phyloP scores from a whole-genome alignment of 208 protist species.

The Leishmania gerbilli region DNA sequence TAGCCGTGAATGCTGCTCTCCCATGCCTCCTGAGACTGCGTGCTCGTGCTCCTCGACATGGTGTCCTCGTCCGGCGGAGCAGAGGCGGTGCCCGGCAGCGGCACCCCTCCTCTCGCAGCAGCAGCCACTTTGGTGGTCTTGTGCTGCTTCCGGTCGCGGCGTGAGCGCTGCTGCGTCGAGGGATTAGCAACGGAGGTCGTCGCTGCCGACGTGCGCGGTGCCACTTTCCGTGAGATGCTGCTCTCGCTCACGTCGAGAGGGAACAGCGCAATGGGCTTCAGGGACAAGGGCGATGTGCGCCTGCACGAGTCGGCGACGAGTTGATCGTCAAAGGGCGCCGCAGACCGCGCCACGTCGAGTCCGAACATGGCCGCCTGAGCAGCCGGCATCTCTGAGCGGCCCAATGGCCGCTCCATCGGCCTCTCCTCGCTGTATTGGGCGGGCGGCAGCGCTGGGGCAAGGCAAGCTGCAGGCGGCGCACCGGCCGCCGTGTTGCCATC shows the following conservation, averaged over 20 bases:
- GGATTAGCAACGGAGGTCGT: background rate
- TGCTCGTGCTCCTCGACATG: slow-evolving; percentile 11
- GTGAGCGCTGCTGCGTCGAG: background rate
- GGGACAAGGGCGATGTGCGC: background rate
- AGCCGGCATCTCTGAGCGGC: background rate
- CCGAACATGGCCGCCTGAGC: background rate
- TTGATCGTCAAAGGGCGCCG: slow-evolving; percentile 32
- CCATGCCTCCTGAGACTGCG: background rate
- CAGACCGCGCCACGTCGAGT: slow-evolving; percentile 17
- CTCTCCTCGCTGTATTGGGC: background rate
- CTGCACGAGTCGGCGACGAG: background rate
- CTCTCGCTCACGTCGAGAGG: slow-evolving; percentile 5
- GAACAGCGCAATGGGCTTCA: slow-evolving; percentile 7
- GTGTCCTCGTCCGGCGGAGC: slow-evolving; percentile 23
- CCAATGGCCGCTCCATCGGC: background rate
- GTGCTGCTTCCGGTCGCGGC: background rate
- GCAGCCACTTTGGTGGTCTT: background rate
- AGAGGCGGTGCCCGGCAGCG: background rate
- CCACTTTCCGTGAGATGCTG: background rate
- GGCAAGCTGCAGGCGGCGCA: background rate
- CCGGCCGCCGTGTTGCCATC: slow-evolving; percentile 12
- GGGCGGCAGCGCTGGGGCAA: background rate
- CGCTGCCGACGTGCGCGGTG: background rate
- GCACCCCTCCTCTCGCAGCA: background rate
- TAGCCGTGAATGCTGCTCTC: background rate